Evolutionary conservation across 192 early-diverging fungal species (phyloP).

Genomic region (Gonapodya sp.): DNA sequence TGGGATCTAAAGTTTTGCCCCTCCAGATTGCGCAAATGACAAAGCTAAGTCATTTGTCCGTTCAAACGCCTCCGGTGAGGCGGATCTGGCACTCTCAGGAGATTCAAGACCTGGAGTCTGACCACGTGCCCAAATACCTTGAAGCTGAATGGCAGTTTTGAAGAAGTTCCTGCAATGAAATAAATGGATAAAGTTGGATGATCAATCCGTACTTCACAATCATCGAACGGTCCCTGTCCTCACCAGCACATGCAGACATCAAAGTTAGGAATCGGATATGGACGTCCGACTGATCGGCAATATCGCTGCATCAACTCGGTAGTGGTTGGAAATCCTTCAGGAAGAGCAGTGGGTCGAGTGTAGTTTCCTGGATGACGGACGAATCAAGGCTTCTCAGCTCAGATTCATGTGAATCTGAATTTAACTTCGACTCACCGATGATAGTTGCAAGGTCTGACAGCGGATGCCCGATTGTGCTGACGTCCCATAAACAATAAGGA

Average conservation of each 20-base stretch:
- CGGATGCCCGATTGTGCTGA: slow-evolving; percentile 75
- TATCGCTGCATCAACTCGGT: slow-evolving; percentile 63
- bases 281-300: slow-evolving; percentile 44
- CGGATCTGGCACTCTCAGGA: neutral
- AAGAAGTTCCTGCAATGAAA: neutral
- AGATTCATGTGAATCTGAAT: too few species aligned
- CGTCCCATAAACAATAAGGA: neutral
- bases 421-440: too few species aligned
- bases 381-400: too few species aligned
- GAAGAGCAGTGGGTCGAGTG: neutral
- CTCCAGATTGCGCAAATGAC: neutral
- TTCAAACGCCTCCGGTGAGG: neutral
- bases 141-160: neutral
- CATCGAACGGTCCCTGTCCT: neutral
- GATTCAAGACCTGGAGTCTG: neutral
- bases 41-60: neutral
- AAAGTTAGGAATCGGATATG: slow-evolving; percentile 70
- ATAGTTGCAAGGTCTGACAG: slow-evolving; percentile 67
- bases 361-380: too few species aligned
- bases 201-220: neutral
- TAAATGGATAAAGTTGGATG: neutral
- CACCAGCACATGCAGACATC: slow-evolving; percentile 54
- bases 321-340: slow-evolving; percentile 41
- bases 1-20: neutral
- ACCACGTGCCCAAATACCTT: slow-evolving; percentile 7